These are phyloP conservation scores for Syzygium oleosum DNA, from an alignment of 345 rosid genomes.

Conservation along the genomic window DNA sequence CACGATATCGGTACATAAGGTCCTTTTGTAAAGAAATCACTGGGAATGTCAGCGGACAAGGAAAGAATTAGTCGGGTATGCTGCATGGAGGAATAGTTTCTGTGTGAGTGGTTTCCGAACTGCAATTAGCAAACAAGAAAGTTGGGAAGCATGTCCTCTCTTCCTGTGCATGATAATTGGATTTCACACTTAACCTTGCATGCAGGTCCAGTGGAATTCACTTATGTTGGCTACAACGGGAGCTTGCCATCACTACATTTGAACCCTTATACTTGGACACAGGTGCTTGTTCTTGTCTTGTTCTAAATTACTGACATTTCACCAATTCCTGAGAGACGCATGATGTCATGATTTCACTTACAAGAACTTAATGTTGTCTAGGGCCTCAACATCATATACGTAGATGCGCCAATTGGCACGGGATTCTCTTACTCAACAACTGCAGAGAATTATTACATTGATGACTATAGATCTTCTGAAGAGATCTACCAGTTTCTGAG, in stretches of 20 bases:
- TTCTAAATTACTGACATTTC: background rate
- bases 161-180: background rate
- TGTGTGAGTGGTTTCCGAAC: background rate
- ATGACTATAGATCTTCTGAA: conserved; percentile 5
- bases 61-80: background rate
- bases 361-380: background rate
- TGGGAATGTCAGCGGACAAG: background rate
- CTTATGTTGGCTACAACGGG: conserved; percentile 11
- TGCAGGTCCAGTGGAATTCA: conserved; percentile 22
- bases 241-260: conserved; percentile 8
- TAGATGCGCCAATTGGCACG: conserved; percentile 24
- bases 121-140: background rate
- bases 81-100: background rate
- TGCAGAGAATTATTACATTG: conserved; percentile 9
- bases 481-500: conserved; percentile 13
- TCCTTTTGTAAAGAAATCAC: background rate
- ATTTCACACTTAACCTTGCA: background rate
- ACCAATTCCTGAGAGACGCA: background rate
- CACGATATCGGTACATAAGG: background rate
- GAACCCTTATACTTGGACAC: conserved; percentile 27
- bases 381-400: conserved; percentile 17
- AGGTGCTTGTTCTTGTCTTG: conserved; percentile 2
- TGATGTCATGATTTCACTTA: background rate
- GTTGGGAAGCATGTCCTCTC: background rate
- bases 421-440: conserved; percentile 30